phyloP scores from a whole-genome alignment of 306 rosid genomes.

The Cucumis sativus region DNA sequence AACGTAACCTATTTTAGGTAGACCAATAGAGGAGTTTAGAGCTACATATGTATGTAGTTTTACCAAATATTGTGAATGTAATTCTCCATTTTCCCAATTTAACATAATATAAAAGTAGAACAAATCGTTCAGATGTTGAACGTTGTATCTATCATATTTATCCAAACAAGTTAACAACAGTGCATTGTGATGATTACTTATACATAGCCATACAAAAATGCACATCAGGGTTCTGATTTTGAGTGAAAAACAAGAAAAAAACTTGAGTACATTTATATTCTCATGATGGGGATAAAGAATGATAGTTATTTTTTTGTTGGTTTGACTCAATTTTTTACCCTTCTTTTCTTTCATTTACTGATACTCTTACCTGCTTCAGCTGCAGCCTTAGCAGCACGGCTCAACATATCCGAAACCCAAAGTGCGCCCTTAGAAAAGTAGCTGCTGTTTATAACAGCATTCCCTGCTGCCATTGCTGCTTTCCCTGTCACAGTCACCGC shows the following conservation, averaged over 20 bases:
- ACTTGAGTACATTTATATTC: not conserved
- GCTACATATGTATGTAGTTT: too few relatives aligned
- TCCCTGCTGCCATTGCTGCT: slow-evolving; percentile 69
- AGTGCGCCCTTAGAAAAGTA: slow-evolving; percentile 89
- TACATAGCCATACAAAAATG: not conserved
- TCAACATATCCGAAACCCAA: slow-evolving; percentile 46
- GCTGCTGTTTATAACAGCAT: slow-evolving; percentile 57
- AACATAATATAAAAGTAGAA: not conserved
- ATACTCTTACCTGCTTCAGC: slow-evolving; percentile 43
- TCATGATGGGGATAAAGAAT: not conserved
- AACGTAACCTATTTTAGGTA: too few relatives aligned
- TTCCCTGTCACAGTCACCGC: slow-evolving; percentile 54
- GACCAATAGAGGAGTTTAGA: not conserved
- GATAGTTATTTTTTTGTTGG: not conserved
- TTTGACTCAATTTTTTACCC: not conserved
- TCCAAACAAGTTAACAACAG: not conserved
- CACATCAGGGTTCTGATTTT: not conserved
- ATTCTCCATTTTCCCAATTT: not conserved
- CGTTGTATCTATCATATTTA: not conserved
- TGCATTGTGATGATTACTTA: not conserved
- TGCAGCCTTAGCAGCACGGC: slow-evolving; percentile 53
- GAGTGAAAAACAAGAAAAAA: not conserved
- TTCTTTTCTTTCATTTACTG: not conserved
- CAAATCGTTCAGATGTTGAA: not conserved
- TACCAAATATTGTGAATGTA: too few relatives aligned